Evolutionary conservation across 345 rosid genomes (phyloP).

Genomic region (Cardiospermum halicacabum): DNA sequence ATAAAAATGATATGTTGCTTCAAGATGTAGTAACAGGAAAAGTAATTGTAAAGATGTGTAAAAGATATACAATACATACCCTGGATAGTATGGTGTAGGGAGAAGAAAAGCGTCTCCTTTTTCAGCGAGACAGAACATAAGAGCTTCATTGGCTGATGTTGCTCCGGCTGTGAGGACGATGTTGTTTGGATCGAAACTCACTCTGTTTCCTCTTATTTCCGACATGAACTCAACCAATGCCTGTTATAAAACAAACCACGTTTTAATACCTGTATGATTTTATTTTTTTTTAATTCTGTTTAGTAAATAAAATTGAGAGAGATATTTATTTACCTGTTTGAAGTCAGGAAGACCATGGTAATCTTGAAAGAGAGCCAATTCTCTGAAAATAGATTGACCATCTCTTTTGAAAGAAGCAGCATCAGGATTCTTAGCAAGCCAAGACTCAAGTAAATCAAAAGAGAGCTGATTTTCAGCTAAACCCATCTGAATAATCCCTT

Average conservation of each 20-base stretch:
- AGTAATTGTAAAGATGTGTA: slow-evolving; percentile 10
- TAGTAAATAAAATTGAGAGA: no score
- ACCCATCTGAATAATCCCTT: slow-evolving; percentile 80
- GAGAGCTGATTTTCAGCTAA: slow-evolving; percentile 86
- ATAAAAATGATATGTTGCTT: slow-evolving; percentile 16
- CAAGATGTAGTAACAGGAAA: slow-evolving; percentile 19
- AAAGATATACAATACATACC: no score
- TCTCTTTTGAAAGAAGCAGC: slow-evolving; percentile 54
- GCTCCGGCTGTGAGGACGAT: slow-evolving; percentile 78
- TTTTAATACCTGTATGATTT: no score
- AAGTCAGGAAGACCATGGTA: slow-evolving; percentile 70
- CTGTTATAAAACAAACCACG: no score
- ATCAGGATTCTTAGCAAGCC: slow-evolving; percentile 65
- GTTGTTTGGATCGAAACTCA: slow-evolving; percentile 49
- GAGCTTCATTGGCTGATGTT: slow-evolving; percentile 78
- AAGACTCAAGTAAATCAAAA: slow-evolving; percentile 62
- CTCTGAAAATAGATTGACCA: slow-evolving; percentile 62
- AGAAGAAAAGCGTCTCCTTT: slow-evolving; percentile 75
- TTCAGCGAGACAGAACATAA: slow-evolving; percentile 72
- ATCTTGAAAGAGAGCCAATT: slow-evolving; percentile 85
- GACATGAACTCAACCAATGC: slow-evolving; percentile 77
- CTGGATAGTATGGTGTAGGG: slow-evolving; percentile 84
- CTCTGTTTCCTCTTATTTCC: slow-evolving; percentile 76
- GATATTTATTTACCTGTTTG: slow-evolving; percentile 63
- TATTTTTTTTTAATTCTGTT: no score